Conservation (phyloP, 306 rosid species). For the Prunus persica region DNA sequence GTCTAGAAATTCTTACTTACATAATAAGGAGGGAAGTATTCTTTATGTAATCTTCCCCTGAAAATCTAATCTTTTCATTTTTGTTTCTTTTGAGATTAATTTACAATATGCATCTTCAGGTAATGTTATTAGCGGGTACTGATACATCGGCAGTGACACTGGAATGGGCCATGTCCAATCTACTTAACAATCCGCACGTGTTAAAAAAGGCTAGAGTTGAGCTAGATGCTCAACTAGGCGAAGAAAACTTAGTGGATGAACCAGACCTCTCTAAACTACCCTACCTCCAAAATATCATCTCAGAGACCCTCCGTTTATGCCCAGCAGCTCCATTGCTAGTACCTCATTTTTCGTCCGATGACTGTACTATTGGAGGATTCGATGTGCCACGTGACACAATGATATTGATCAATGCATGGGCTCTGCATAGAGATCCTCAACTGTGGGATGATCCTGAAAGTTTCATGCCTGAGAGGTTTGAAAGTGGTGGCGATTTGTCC, state of each 20-base stretch:
- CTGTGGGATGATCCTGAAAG: conserved; percentile 19
- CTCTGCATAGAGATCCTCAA: conserved; percentile 21
- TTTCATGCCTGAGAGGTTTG: conserved; percentile 23
- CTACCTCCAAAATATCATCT: conserved; percentile 40
- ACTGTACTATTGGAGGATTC: conserved; percentile 33
- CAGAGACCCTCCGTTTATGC: conserved; percentile 36
- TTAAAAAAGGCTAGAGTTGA: conserved; percentile 40
- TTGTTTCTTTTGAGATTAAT: no score
- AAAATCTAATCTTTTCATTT: no score
- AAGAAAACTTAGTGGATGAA: conserved; percentile 38
- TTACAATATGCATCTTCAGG: conserved; percentile 16
- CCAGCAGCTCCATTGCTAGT: conserved; percentile 32
- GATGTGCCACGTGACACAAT: conserved; percentile 31
- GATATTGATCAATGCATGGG: conserved; percentile 24
- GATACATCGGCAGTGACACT: conserved; percentile 46
- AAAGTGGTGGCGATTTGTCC: neutral
- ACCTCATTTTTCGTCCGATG: conserved; percentile 39
- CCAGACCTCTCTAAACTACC: conserved; percentile 29
- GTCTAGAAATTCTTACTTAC: rapidly evolving
- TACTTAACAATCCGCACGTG: conserved; percentile 48
- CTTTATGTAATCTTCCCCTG: no score
- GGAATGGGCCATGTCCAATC: conserved; percentile 65
- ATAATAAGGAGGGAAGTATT: rapidly evolving
- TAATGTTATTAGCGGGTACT: conserved; percentile 41
- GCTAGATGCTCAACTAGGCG: conserved; percentile 31